Evolutionary conservation across 768 basidiomycete species (phyloP).

Genomic region (Rhodotorula babjevae): DNA sequence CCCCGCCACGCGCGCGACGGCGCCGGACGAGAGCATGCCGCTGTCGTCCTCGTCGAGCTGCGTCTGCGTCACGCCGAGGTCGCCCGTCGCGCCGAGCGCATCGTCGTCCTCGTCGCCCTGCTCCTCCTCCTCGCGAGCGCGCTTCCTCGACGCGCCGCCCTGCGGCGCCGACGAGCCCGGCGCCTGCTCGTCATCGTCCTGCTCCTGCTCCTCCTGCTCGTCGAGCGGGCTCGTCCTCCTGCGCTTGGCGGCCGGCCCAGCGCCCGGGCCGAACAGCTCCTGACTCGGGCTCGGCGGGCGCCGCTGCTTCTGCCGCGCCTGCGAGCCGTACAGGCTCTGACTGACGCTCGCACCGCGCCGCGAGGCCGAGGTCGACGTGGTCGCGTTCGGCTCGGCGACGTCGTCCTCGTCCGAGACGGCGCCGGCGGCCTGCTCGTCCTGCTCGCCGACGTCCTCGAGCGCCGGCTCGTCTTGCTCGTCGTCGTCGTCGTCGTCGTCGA

Average conservation of each 20-base stretch:
- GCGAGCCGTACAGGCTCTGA: neutral
- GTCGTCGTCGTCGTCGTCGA: slow-evolving; percentile 18
- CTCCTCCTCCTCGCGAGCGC: neutral
- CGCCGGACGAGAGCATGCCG: neutral
- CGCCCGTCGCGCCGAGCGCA: neutral
- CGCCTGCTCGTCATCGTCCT: neutral
- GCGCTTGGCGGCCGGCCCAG: neutral
- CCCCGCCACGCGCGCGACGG: neutral
- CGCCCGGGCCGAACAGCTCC: neutral
- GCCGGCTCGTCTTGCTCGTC: neutral
- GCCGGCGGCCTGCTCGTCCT: neutral
- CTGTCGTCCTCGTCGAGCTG: neutral
- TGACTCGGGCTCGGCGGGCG: neutral
- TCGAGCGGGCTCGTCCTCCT: neutral
- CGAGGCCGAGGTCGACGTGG: neutral
- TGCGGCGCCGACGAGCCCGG: no score
- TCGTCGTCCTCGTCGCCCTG: neutral
- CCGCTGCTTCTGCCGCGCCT: neutral
- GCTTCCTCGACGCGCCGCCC: neutral
- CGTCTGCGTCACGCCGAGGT: slow-evolving; percentile 2
- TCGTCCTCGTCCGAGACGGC: neutral
- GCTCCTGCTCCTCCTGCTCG: neutral
- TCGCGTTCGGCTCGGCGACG: neutral
- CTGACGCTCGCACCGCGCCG: neutral
- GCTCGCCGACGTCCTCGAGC: neutral